phyloP scores from a whole-genome alignment of 2,329 filamentous ascomycete genomes.

The Colletotrichum phormii region DNA sequence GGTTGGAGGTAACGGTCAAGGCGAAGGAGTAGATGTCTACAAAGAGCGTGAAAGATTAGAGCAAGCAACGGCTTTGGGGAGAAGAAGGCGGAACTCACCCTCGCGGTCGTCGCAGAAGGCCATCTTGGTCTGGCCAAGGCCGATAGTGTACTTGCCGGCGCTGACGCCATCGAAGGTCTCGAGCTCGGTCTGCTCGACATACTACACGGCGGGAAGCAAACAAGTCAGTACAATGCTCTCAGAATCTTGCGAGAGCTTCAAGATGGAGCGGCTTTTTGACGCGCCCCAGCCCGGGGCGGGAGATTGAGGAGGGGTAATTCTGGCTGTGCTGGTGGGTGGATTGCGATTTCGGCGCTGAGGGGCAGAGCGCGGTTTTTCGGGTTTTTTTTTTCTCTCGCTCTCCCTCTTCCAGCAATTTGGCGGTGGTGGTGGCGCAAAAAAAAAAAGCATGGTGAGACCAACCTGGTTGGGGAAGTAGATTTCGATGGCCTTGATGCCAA shows the following conservation, averaged over 20 bases:
- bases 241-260: background rate
- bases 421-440: conserved; percentile 28
- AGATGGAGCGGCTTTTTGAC: background rate
- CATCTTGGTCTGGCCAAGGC: conserved; percentile 92
- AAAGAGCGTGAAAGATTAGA: conserved; percentile 34
- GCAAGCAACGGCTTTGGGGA: conserved; percentile 25
- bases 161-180: conserved; percentile 89
- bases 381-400: background rate
- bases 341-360: conserved; percentile 39
- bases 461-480: conserved; percentile 91
- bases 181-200: conserved; percentile 84
- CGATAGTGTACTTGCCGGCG: conserved; percentile 89
- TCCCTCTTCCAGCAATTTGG: background rate
- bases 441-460: conserved; percentile 50
- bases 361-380: conserved; percentile 1
- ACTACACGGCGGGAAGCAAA: conserved; percentile 59
- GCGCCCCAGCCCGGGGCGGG: conserved; percentile 28
- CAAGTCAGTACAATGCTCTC: background rate
- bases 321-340: background rate
- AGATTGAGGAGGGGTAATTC: conserved; percentile 36
- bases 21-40: conserved; percentile 89
- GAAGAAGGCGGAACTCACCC: conserved; percentile 63
- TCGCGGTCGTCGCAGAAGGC: conserved; percentile 91
- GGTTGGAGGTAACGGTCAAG: conserved; percentile 80
- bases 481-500: conserved; percentile 94